Conservation (phyloP, 1,284 basidiomycete genomes). For the Sutorius eximius region DNA sequence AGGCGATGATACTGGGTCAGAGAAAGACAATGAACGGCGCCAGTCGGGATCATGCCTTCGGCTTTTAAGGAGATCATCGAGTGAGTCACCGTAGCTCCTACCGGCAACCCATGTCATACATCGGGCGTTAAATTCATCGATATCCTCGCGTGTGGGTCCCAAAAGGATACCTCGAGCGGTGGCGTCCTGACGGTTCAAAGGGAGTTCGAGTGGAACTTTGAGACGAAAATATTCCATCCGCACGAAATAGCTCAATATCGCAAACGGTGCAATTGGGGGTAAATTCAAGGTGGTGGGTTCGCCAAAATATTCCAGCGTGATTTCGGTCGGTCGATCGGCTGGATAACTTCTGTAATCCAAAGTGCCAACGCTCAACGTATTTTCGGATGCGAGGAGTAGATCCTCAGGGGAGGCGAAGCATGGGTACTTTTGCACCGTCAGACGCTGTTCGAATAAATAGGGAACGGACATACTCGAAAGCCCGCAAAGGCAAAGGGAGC, state of each 20-base stretch:
- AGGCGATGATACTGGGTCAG: not conserved
- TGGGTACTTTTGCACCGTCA: constrained; percentile 34
- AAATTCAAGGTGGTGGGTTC: constrained; percentile 31
- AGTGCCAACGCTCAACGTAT: not conserved
- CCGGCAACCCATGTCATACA: constrained; percentile 40
- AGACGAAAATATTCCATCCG: constrained; percentile 40
- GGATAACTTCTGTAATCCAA: constrained; percentile 24
- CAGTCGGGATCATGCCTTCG: constrained; percentile 34
- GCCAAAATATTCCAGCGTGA: constrained; percentile 45
- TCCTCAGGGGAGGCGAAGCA: constrained; percentile 32
- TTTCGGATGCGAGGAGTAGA: constrained; percentile 11
- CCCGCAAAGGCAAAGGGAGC: constrained; percentile 48
- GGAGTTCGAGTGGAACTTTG: constrained; percentile 41
- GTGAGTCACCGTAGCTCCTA: constrained; percentile 18
- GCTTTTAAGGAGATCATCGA: constrained; percentile 31
- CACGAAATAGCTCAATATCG: constrained; percentile 47
- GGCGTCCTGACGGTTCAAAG: constrained; percentile 25
- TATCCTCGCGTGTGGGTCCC: constrained; percentile 47
- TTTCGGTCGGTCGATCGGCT: constrained; percentile 28
- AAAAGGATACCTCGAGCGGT: constrained; percentile 24
- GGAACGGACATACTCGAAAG: constrained; percentile 43
- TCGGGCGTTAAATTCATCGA: constrained; percentile 41
- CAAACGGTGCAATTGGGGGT: constrained; percentile 45
- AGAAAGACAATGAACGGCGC: constrained; percentile 25
- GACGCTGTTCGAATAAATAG: not conserved